A percentile compares a stretch with the other conserved stretches of the same genome.
Evolutionary conservation across 139 green algal genomes (phyloP).

Genomic region (Tetradesmus lagerheimii): DNA sequence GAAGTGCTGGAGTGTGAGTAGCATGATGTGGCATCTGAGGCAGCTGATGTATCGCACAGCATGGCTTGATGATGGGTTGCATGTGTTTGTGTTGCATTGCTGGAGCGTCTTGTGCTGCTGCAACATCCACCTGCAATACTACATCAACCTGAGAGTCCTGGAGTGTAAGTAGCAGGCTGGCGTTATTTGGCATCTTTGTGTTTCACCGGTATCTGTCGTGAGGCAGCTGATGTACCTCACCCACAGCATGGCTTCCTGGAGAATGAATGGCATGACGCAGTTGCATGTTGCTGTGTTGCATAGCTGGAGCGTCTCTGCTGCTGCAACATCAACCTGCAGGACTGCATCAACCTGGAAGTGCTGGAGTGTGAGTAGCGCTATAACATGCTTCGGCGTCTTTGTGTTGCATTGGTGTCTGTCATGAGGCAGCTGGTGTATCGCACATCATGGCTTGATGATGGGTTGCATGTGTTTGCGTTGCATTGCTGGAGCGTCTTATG

Average conservation of each 20-base stretch:
- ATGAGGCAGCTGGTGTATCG: too few relatives aligned
- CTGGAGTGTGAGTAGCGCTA: slow-evolving; percentile 12
- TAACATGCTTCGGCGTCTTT: too few relatives aligned
- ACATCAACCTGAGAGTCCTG: slow-evolving; percentile 91
- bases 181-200: too few relatives aligned
- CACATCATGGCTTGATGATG: not conserved
- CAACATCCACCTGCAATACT: too few relatives aligned
- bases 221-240: too few relatives aligned
- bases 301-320: too few relatives aligned
- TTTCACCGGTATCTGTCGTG: too few relatives aligned
- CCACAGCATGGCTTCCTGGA: too few relatives aligned
- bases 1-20: slow-evolving; percentile 79
- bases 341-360: slow-evolving; percentile 94
- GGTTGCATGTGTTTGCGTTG: not conserved
- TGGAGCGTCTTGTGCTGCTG: not conserved
- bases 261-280: too few relatives aligned
- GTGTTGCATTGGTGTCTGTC: too few relatives aligned
- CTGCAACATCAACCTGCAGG: slow-evolving; percentile 88
- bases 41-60: too few relatives aligned
- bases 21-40: slow-evolving; percentile 3
- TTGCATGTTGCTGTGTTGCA: too few relatives aligned
- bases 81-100: not conserved
- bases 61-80: not conserved
- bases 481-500: not conserved
- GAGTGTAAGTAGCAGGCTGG: slow-evolving; percentile 57